Evolutionary conservation across 306 rosid genomes (phyloP).

Genomic region (Rosa chinensis): DNA sequence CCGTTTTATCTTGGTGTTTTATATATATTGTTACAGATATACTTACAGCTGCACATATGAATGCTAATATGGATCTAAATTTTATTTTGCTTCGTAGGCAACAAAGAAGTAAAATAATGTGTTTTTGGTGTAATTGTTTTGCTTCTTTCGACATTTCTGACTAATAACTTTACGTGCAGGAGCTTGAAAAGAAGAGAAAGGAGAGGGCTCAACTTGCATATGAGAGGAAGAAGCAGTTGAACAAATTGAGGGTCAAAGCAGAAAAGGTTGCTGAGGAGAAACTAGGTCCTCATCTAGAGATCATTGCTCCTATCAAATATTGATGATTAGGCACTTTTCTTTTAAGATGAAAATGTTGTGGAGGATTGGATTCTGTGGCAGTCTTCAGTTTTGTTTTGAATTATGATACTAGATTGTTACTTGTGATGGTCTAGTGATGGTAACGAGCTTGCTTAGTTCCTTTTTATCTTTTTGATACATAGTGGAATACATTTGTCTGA

Average conservation of each 20-base stretch:
- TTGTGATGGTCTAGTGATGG: background rate
- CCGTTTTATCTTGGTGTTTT: background rate
- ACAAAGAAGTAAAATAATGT: background rate
- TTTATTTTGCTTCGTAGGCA: background rate
- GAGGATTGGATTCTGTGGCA: conserved; percentile 11
- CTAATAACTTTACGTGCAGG: conserved; percentile 25
- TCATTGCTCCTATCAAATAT: conserved; percentile 65
- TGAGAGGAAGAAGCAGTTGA: conserved; percentile 81
- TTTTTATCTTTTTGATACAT: conserved; percentile 1
- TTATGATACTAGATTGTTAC: conserved; percentile 13
- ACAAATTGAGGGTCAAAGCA: conserved; percentile 61
- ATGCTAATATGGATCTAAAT: background rate
- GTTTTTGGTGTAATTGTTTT: background rate
- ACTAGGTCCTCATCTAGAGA: conserved; percentile 59
- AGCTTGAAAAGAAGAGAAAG: conserved; percentile 76
- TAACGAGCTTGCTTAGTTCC: background rate
- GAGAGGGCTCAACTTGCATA: conserved; percentile 55
- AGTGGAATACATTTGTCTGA: conserved; percentile 4
- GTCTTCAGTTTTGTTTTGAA: conserved; percentile 20
- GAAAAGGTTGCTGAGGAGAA: conserved; percentile 66
- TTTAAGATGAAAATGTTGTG: conserved; percentile 8
- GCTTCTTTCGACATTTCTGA: background rate
- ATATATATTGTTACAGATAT: background rate
- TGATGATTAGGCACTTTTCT: conserved; percentile 21
- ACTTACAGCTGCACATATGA: background rate